Evolutionary conservation across 2,329 filamentous ascomycete species (phyloP).

Genomic region (Fusarium nanum): DNA sequence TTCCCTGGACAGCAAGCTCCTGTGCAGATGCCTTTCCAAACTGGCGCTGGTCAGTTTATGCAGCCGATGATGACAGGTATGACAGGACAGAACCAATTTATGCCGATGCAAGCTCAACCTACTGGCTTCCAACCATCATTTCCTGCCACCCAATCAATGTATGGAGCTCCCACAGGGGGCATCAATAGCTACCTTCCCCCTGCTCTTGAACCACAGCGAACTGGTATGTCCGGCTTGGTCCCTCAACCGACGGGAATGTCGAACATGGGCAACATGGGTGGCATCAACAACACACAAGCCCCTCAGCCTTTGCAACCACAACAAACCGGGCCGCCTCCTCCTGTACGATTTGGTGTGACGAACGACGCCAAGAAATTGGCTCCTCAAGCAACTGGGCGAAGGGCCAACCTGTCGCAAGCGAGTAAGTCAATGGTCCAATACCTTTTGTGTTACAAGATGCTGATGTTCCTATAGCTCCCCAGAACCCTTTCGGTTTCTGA

Average conservation of each 20-base stretch:
- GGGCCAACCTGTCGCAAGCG: conserved; percentile 92
- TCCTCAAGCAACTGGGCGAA: conserved; percentile 87
- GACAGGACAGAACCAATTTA: conserved; percentile 56
- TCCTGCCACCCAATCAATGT: conserved; percentile 60
- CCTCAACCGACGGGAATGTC: conserved; percentile 58
- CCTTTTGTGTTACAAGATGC: not conserved
- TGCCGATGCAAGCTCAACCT: conserved; percentile 68
- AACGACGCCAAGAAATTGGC: conserved; percentile 78
- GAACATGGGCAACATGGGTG: conserved; percentile 55
- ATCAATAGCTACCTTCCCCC: conserved; percentile 70
- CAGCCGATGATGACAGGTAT: conserved; percentile 64
- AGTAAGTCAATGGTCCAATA: conserved; percentile 75
- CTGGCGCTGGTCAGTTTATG: conserved; percentile 54
- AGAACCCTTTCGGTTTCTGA: conserved; percentile 67
- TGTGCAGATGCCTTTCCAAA: conserved; percentile 54
- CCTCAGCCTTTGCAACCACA: conserved; percentile 61
- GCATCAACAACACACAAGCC: conserved; percentile 58
- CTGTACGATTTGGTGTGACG: conserved; percentile 87
- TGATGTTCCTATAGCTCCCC: conserved; percentile 56
- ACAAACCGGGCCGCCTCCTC: conserved; percentile 76
- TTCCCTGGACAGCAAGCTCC: conserved; percentile 52
- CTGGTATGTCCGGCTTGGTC: conserved; percentile 62
- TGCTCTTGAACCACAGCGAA: conserved; percentile 70
- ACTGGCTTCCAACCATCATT: conserved; percentile 68
- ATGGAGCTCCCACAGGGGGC: conserved; percentile 57